Evolutionary conservation across 352 stramenopile genomes (phyloP), one percentile per base, ranked within the genome.

Genomic region (Aphanomyces stellatus): DNA sequence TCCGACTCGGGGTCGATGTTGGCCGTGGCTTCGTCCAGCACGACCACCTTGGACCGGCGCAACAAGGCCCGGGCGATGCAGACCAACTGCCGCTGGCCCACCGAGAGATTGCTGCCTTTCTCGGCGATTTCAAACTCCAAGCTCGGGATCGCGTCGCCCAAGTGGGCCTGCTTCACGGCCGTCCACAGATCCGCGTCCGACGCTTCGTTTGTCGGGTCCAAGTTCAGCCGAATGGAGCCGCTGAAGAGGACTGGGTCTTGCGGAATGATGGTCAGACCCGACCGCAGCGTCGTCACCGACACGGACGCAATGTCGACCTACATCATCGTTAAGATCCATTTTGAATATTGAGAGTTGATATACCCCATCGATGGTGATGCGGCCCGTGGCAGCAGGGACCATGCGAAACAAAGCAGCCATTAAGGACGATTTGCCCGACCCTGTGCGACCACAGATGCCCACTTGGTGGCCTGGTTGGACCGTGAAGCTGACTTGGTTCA

Each of bases 21-120:
- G 30, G 88, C 82, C 4, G 96, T 98, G 13, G 94, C 95, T 73
- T 99, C 96, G 74, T 99, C 96, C 55, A 99, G 74, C 17, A 98
- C 75, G 7, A 99, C 75, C 43, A 87, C 75, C 37, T 94, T 96
- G 34, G 81, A 85, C 42, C 95, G 83, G 22, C 89, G 82, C 28
- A 99, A 62, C 27, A 99, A 69, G 17, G 93, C 96, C 42, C 96
- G 81, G 6, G 91, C 95, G 65, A 99, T 98, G 71, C 92, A 99
- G 5, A 99, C 59, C 19, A 98, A 76, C 71, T 98, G 90, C 17
- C 91, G 69, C 74, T 98, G 88, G 24, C 96, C 96, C 51, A 98
- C 90, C 43, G 84, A 97, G 46, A 98, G 88, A 74, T 98, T 98
- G 22, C 93, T 87, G 1, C 96, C 96, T 34, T 87, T 85, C 71